Percentiles rank a stretch among this genome's conserved stretches.
phyloP scores from a whole-genome alignment of 768 basidiomycete species.

The Podaxis mareebaensis region DNA sequence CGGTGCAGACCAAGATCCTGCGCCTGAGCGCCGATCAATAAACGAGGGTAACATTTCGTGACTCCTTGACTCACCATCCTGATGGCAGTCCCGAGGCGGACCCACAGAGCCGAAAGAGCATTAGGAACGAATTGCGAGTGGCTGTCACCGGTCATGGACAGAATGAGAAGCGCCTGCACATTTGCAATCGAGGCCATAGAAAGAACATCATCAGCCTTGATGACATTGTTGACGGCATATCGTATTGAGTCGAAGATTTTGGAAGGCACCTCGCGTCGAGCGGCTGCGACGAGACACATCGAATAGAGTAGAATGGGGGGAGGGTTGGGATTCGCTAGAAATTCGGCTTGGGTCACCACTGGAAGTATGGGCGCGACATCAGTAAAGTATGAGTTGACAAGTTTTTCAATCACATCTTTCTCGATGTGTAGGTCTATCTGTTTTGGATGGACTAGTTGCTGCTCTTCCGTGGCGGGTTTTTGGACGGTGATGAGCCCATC shows the following conservation, averaged over 20 bases:
- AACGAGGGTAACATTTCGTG: not conserved
- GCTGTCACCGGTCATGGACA: conserved; percentile 86
- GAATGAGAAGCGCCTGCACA: conserved; percentile 83
- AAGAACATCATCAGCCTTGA: conserved; percentile 89
- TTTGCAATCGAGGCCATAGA: conserved; percentile 85
- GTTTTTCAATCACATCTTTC: conserved; percentile 72
- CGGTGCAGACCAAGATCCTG: conserved; percentile 96
- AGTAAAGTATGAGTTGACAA: conserved; percentile 90
- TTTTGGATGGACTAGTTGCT: conserved; percentile 54
- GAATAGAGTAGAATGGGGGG: conserved; percentile 87
- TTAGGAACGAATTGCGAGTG: conserved; percentile 89
- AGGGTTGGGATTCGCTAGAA: conserved; percentile 71
- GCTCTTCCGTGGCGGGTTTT: conserved; percentile 60
- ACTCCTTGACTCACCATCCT: conserved; percentile 70
- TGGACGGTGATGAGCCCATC: conserved; percentile 87
- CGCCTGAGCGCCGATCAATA: conserved; percentile 52
- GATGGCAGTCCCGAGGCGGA: conserved; percentile 85
- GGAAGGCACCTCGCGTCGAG: conserved; percentile 81
- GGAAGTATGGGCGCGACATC: conserved; percentile 91
- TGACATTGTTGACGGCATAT: conserved; percentile 80
- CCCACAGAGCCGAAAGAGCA: conserved; percentile 84
- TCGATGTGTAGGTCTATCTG: conserved; percentile 75
- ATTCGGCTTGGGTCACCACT: conserved; percentile 85
- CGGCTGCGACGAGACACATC: conserved; percentile 90
- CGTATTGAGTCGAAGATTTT: conserved; percentile 89